Base-by-base conservation (phyloP, 1,139 yeast genomes). In the Hyphopichia buzzinii region DNA sequence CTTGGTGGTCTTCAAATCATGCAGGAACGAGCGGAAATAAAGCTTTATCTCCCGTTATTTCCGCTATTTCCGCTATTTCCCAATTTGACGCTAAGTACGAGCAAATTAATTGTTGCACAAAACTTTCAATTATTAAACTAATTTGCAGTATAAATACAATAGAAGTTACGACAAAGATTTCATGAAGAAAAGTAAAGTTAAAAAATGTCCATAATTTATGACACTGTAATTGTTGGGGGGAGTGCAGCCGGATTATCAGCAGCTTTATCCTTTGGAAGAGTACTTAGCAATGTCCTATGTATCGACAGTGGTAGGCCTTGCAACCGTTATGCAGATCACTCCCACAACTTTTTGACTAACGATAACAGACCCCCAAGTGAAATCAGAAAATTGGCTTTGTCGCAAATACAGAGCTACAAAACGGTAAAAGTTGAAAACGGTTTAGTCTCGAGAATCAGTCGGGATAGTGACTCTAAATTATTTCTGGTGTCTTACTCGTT, bases 281-380 rank as follows among this genome's bases (percentile, higher is more conserved):
- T 41, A 13, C 14, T 31, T 23, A 17, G 35, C 23, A 39, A 35
- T 14, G 38, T 34, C 3, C 25, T 39, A 17, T 37, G 41, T 30
- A 34, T 41, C 22, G 45, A 41, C 32, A 26, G 33, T 7, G 40
- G 39, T 8, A 31, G 17, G 22, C 42, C 44, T 17, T 41, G 43
- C 31, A 41, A 41, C 31, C 30, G 44, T 13, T 41, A 25, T 27
- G 42, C 42, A 13, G 23, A 40, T 11, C 33, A 38, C 12, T 23
- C 43, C 11, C 43, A 40, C 26, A 40, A 35, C 29, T 40, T 41
- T 16, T 19, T 41, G 4, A 29, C 34, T 8, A 26, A 38, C 7
- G 45, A 41, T 23, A 42, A 43, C 2, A 16, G 19, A 12, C 15
- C 24, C 6, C 43, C 45, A n/a, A 14, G 17, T 4, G 31, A 38